Evolutionary conservation across 2,329 filamentous ascomycete species (phyloP).

Genomic region (Dichotomopilus funicola): DNA sequence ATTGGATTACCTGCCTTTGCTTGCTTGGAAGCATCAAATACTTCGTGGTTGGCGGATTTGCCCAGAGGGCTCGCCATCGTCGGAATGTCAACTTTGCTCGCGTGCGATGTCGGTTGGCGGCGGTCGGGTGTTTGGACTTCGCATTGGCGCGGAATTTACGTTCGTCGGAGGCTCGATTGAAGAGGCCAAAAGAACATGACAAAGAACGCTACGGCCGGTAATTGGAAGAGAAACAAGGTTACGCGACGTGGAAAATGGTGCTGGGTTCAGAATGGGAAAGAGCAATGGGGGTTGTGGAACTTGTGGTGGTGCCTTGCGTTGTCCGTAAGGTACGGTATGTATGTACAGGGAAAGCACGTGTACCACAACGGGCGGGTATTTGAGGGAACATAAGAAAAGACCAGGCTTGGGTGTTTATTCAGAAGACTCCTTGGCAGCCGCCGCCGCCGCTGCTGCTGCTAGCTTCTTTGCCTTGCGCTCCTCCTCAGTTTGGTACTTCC

Average conservation of each 20-base stretch:
- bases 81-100: conserved; percentile 13
- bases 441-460: conserved; percentile 31
- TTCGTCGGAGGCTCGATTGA: neutral
- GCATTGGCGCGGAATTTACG: conserved; percentile 9
- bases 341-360: conserved; percentile 13
- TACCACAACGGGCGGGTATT: conserved; percentile 15
- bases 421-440: conserved; percentile 21
- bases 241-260: neutral
- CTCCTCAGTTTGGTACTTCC: conserved; percentile 48
- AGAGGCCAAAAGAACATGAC: neutral
- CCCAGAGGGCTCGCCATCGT: conserved; percentile 12
- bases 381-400: conserved; percentile 4
- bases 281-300: conserved; percentile 4
- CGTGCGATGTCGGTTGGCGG: neutral
- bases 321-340: conserved; percentile 9
- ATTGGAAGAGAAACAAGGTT: neutral
- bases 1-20: conserved; percentile 13
- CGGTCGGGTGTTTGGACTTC: neutral
- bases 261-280: conserved; percentile 2
- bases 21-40: conserved; percentile 17
- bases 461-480: conserved; percentile 48
- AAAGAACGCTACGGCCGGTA: neutral
- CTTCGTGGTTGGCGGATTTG: neutral
- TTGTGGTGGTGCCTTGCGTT: conserved; percentile 12
- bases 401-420: conserved; percentile 21